Conservation (phyloP, 176 grass and related monocot genomes). For the Typha latifolia region DNA sequence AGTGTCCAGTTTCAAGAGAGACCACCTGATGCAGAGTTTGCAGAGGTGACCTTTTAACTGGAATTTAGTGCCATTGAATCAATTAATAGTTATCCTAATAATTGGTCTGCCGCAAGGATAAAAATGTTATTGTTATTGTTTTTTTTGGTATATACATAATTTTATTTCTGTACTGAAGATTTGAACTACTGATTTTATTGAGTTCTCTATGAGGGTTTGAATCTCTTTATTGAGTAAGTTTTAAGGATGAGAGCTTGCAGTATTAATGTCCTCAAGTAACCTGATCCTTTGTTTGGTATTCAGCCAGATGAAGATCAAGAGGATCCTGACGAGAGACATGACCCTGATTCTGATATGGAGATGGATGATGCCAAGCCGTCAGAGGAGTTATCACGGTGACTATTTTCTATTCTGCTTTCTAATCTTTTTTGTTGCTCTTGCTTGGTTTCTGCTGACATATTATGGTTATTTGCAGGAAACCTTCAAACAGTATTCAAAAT, state of each 20-base stretch:
- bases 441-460: background rate
- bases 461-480: conserved; percentile 32
- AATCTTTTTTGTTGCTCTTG: background rate
- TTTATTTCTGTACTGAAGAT: too few relatives aligned
- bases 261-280: background rate
- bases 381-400: conserved; percentile 33
- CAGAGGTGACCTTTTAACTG: conserved; percentile 47
- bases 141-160: too few relatives aligned
- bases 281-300: conserved; percentile 11
- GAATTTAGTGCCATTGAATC: too few relatives aligned
- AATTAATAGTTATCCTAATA: too few relatives aligned
- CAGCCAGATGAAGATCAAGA: conserved; percentile 89
- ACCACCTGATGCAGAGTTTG: conserved; percentile 58
- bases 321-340: conserved; percentile 67
- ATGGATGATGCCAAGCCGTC: conserved; percentile 33
- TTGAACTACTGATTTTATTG: too few relatives aligned
- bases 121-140: too few relatives aligned
- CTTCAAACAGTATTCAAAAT: conserved; percentile 37
- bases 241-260: too few relatives aligned
- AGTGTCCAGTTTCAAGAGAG: conserved; percentile 93
- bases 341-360: conserved; percentile 72
- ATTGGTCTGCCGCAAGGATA: too few relatives aligned
- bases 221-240: too few relatives aligned
- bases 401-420: background rate
- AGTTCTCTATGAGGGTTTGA: too few relatives aligned